Evolutionary conservation across 768 basidiomycete species (phyloP).

Genomic region (Pluteus cervinus): DNA sequence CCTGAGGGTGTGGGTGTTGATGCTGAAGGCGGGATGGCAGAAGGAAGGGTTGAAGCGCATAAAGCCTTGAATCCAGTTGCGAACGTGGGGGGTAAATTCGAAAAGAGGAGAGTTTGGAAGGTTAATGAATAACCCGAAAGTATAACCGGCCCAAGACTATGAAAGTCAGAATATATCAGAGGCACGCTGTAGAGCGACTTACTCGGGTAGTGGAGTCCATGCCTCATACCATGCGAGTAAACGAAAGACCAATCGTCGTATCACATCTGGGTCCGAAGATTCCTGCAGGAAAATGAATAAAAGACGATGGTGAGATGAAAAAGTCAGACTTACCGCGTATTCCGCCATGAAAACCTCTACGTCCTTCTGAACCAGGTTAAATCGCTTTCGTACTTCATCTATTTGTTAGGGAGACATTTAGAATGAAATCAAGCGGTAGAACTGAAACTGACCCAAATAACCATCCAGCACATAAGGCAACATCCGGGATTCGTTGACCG

Average conservation of each 20-base stretch:
- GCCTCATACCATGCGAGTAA: constrained; percentile 67
- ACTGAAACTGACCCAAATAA: constrained; percentile 52
- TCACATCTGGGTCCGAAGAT: constrained; percentile 38
- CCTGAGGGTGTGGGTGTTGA: constrained; percentile 1
- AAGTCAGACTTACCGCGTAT: constrained; percentile 46
- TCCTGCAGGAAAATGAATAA: constrained; percentile 25
- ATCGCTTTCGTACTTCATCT: constrained; percentile 64
- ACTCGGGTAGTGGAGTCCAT: constrained; percentile 72
- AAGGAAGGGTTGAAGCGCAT: constrained; percentile 51
- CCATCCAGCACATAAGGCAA: constrained; percentile 62
- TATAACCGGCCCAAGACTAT: constrained; percentile 57
- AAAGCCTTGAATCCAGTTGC: constrained; percentile 63
- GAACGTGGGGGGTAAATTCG: constrained; percentile 63
- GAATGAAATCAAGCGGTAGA: neutral
- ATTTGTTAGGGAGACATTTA: neutral
- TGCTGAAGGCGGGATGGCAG: constrained; percentile 11
- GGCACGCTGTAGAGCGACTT: constrained; percentile 16
- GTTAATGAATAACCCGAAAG: constrained; percentile 55
- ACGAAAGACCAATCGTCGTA: constrained; percentile 51
- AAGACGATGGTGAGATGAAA: neutral
- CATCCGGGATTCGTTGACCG: constrained; percentile 52
- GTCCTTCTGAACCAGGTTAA: constrained; percentile 54
- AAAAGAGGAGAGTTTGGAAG: constrained; percentile 74
- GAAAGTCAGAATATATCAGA: constrained; percentile 7
- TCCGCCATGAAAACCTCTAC: constrained; percentile 49